A percentile compares a stretch with the other conserved stretches of the same genome.
Evolutionary conservation across 2,329 filamentous ascomycete genomes (phyloP).

Genomic region (Cryoendolithus antarcticus): DNA sequence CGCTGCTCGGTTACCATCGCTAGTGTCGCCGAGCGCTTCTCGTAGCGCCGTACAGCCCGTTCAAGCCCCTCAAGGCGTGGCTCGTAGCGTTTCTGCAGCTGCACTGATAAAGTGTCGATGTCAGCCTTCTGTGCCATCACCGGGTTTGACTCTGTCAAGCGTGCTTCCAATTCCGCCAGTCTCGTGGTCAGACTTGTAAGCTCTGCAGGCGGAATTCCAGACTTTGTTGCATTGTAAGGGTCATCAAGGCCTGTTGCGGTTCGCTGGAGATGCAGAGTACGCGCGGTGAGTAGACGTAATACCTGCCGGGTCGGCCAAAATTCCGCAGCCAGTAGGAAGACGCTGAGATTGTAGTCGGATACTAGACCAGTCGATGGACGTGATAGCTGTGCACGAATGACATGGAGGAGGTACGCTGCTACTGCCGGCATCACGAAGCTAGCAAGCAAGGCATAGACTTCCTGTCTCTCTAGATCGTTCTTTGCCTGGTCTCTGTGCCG

Average conservation of each 20-base stretch:
- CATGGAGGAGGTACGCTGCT: constrained; percentile 74
- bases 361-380: constrained; percentile 75
- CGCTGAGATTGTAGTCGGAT: constrained; percentile 83
- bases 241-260: constrained; percentile 38
- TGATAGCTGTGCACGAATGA: constrained; percentile 67
- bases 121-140: constrained; percentile 21
- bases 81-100: constrained; percentile 54
- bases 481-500: constrained; percentile 28
- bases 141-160: constrained; percentile 13
- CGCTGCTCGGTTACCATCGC: constrained; percentile 65
- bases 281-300: constrained; percentile 63
- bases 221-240: constrained; percentile 5
- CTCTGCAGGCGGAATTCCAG: not conserved
- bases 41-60: constrained; percentile 77
- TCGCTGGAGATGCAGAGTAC: constrained; percentile 71
- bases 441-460: constrained; percentile 58
- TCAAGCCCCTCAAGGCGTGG: constrained; percentile 81
- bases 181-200: constrained; percentile 16
- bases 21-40: constrained; percentile 71
- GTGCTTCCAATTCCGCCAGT: constrained; percentile 21
- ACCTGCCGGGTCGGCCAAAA: constrained; percentile 71
- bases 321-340: constrained; percentile 81
- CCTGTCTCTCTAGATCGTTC: constrained; percentile 59
- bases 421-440: constrained; percentile 70
- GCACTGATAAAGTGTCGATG: constrained; percentile 27